These are phyloP conservation scores for Agaricales sp. DNA, from an alignment of 1,284 basidiomycete species.

Conservation along the genomic window DNA sequence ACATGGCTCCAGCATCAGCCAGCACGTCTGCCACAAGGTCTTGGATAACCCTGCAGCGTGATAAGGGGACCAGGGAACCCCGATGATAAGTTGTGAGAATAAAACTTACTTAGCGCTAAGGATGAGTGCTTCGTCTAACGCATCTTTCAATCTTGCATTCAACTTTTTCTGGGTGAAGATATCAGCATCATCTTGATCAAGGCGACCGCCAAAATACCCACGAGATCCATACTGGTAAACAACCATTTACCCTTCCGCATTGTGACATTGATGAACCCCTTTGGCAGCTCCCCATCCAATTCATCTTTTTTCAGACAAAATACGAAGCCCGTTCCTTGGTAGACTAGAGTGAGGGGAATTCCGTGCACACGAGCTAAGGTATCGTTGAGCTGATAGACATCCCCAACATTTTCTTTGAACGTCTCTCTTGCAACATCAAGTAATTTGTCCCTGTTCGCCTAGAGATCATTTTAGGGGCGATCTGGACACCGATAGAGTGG, in stretches of 20 bases:
- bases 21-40: slow-evolving; percentile 60
- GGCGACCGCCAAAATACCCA: slow-evolving; percentile 25
- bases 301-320: slow-evolving; percentile 57
- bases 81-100: slow-evolving; percentile 1
- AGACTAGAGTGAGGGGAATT: slow-evolving; percentile 54
- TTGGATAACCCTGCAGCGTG: slow-evolving; percentile 62
- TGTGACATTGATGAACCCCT: slow-evolving; percentile 59
- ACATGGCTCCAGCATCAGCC: slow-evolving; percentile 62
- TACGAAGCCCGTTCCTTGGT: slow-evolving; percentile 63
- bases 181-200: too few relatives aligned
- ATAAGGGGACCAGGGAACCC: too few relatives aligned
- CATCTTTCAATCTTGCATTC: slow-evolving; percentile 78
- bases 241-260: slow-evolving; percentile 60
- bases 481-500: not conserved
- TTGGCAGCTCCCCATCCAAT: slow-evolving; percentile 47
- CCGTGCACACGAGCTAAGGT: slow-evolving; percentile 48
- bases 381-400: slow-evolving; percentile 64
- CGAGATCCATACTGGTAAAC: slow-evolving; percentile 77
- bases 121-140: slow-evolving; percentile 71
- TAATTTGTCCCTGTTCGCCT: slow-evolving; percentile 72
- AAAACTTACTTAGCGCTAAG: slow-evolving; percentile 61
- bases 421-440: slow-evolving; percentile 91
- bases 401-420: slow-evolving; percentile 82
- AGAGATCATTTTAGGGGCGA: not conserved
- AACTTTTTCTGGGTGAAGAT: slow-evolving; percentile 59